These are phyloP conservation scores for Closterium sp. DNA, from an alignment of 139 green algal species.

Conservation along the genomic window DNA sequence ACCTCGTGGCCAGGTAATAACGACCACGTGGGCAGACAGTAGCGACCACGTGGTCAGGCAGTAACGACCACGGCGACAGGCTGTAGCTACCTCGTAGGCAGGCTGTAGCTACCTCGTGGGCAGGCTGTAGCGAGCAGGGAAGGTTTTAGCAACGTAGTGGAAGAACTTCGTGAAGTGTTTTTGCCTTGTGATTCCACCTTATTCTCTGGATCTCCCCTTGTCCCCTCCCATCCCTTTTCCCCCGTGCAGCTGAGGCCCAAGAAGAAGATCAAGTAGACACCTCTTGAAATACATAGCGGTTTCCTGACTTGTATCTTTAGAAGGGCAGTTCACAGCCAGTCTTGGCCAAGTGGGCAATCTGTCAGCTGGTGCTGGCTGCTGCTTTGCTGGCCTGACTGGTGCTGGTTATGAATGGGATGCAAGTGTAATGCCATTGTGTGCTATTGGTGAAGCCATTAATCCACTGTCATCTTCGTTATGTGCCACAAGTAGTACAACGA, in stretches of 20 bases:
- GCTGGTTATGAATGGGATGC: neutral
- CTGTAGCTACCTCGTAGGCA: conserved; percentile 60
- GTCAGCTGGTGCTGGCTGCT: neutral
- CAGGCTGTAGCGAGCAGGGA: no score
- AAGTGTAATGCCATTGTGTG: neutral
- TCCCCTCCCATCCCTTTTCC: neutral
- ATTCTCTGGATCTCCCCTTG: neutral
- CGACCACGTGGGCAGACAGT: neutral
- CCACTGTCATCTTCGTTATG: no score
- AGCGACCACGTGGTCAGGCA: conserved; percentile 56
- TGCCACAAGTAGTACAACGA: no score
- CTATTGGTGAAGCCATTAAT: neutral
- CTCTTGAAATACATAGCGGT: neutral
- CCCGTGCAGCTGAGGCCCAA: conserved; percentile 24
- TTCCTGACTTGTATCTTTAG: neutral
- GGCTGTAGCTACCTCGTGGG: no score
- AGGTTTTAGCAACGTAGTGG: no score
- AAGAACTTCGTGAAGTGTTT: neutral
- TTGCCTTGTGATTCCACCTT: no score
- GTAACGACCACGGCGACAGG: conserved; percentile 28
- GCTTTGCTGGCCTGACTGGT: neutral
- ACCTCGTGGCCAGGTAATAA: conserved; percentile 11
- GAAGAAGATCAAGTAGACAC: conserved; percentile 47
- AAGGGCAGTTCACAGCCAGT: neutral
- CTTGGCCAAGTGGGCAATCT: neutral